Evolutionary conservation across 257 asterid species (phyloP).

Genomic region (Solanum chiquidenum): DNA sequence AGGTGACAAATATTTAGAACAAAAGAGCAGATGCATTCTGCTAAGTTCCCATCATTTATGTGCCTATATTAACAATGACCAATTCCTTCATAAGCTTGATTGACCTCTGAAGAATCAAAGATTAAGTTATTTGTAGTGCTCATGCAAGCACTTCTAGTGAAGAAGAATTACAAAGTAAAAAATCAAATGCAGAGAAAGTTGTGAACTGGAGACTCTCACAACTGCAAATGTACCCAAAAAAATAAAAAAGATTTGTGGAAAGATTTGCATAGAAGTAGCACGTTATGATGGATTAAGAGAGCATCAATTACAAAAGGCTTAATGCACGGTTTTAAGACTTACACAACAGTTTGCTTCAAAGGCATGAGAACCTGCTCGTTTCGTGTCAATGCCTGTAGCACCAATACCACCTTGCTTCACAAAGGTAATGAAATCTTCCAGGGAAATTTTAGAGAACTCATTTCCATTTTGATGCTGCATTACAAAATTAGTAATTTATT

Average conservation of each 20-base stretch:
- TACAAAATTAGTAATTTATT: constrained; percentile 1
- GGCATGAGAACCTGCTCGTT: constrained; percentile 42
- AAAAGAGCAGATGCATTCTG: background rate
- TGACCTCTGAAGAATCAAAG: background rate
- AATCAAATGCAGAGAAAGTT: background rate
- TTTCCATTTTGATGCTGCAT: constrained; percentile 51
- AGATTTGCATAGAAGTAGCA: background rate
- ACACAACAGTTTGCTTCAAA: constrained; percentile 48
- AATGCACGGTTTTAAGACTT: constrained; percentile 13
- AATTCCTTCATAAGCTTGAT: background rate
- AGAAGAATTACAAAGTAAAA: background rate
- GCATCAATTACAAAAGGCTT: background rate
- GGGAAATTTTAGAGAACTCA: constrained; percentile 25
- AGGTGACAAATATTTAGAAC: background rate
- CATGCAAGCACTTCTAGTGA: background rate
- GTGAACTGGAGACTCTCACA: background rate
- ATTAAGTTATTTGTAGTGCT: background rate
- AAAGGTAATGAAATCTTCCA: constrained; percentile 38
- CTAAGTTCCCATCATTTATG: background rate
- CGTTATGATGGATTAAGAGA: background rate
- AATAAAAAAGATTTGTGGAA: background rate
- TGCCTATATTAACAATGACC: background rate
- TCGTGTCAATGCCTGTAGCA: constrained; percentile 20
- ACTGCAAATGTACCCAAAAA: background rate
- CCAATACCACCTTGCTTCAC: constrained; percentile 24